phyloP scores from a whole-genome alignment of 2,329 filamentous ascomycete species.

The Cladophialophora bantiana region DNA sequence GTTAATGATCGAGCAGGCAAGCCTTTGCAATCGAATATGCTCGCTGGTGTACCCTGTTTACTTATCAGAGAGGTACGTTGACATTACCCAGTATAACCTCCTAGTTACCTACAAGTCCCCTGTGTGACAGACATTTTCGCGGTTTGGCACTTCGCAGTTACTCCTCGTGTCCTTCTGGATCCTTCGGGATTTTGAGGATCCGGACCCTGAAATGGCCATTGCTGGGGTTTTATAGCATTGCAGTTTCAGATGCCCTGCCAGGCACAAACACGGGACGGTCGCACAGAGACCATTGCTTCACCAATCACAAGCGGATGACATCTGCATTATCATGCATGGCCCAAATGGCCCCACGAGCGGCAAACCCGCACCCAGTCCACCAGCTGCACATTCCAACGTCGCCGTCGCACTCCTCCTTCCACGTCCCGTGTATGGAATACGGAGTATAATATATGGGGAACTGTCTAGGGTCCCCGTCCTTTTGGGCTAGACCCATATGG shows the following conservation, averaged over 20 bases:
- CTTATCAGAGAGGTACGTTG: background rate
- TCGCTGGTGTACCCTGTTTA: conserved; percentile 32
- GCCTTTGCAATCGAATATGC: conserved; percentile 34
- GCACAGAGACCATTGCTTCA: conserved; percentile 8
- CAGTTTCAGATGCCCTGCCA: background rate
- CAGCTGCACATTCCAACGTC: background rate
- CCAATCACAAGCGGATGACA: conserved; percentile 7
- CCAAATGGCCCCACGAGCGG: background rate
- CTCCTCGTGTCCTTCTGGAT: background rate
- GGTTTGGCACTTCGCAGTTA: background rate
- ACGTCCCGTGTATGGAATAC: no score
- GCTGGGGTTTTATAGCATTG: background rate
- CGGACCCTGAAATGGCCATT: background rate
- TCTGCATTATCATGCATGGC: conserved; percentile 3
- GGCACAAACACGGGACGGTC: background rate
- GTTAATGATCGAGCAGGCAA: conserved; percentile 36
- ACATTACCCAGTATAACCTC: no score
- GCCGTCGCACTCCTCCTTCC: background rate
- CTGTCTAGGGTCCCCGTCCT: no score
- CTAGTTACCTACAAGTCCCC: conserved; percentile 21
- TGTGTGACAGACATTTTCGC: conserved; percentile 28
- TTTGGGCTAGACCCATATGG: no score
- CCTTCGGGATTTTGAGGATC: background rate
- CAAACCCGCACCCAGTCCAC: background rate
- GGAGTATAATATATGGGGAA: no score